Conservation (phyloP, 805 yeast genomes). For the Kluyveromyces nonfermentans region DNA sequence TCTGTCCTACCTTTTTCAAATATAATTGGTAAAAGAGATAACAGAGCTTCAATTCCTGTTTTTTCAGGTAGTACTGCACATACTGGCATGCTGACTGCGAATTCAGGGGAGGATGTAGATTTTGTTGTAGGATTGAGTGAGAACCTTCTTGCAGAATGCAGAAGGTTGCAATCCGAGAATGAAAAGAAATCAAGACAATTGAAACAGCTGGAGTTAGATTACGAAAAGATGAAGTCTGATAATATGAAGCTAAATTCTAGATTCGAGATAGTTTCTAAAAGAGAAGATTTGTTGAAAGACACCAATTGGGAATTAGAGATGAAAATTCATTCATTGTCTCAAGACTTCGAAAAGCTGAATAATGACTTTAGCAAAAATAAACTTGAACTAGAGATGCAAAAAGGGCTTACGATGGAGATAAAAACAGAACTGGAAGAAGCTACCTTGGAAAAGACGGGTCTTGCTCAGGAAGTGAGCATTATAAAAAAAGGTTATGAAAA, state of each 20-base stretch:
- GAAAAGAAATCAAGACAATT: conserved; percentile 36
- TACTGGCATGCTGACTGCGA: conserved; percentile 20
- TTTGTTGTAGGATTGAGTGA: conserved; percentile 70
- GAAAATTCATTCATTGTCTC: conserved; percentile 32
- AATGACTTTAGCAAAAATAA: conserved; percentile 36
- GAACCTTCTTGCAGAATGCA: conserved; percentile 58
- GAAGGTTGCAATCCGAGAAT: conserved; percentile 60
- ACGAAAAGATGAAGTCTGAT: conserved; percentile 22
- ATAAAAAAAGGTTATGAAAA: conserved; percentile 30
- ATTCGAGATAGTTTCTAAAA: conserved; percentile 9
- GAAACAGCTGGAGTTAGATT: conserved; percentile 36
- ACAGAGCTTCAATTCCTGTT: conserved; percentile 13
- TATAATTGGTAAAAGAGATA: conserved; percentile 7
- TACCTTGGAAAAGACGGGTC: conserved; percentile 31
- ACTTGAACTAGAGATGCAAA: conserved; percentile 33
- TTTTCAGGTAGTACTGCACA: conserved; percentile 19
- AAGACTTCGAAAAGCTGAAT: conserved; percentile 29
- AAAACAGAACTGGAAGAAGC: conserved; percentile 42
- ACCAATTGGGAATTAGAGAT: conserved; percentile 58
- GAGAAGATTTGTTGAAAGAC: conserved; percentile 46
- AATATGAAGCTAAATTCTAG: conserved; percentile 14
- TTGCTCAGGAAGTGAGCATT: conserved; percentile 32
- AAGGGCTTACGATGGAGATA: conserved; percentile 29
- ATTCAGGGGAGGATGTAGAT: conserved; percentile 50
- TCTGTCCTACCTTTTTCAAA: conserved; percentile 5